Base-by-base conservation (phyloP, 805 yeast genomes). In the Lachancea cidri region DNA sequence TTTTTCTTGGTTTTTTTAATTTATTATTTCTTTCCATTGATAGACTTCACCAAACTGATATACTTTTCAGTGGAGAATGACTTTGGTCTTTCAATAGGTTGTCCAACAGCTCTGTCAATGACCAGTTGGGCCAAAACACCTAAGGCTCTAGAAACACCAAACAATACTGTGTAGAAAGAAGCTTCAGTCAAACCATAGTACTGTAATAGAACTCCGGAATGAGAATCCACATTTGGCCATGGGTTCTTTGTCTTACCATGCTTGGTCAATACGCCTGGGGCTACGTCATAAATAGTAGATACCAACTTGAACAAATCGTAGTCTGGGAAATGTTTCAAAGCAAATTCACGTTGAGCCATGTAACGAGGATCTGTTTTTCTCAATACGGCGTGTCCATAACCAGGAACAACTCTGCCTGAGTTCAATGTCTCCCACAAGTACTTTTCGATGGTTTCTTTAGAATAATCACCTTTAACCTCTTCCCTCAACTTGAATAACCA, bases 161-260 rank as follows among this genome's bases (percentile, higher is more conserved):
- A 84, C 63, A 84, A 70, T 32, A 84, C 94, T 40, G 93, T 85
- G 77, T 84, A 84, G 81, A 81, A 85, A 33, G 85, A 76, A 57
- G 79, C 79, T 73, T 84, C 87, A 42, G 83, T 81, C 61, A 84
- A 70, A 55, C 94, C 94, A 71, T 84, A 84, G 76, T 85, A 81
- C 69, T 84, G 89, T 67, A 84, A 74, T 55, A 85, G 68, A 48
- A 83, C 87, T 70, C 94, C 94, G 38, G 91, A 83, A 70, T 82
- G 87, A 41, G 93, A 82, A 70, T 84, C 94, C 52, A 84, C 94
- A 64, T 84, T 84, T 68, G 94, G 93, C 88, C 88, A 84, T 70
- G 93, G 93, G 78, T 84, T 84, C 78, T 84, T 83, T 62, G 91
- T 84, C 78, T 85, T 85, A 66, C 91, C 93, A 67, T 84, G 91